Conservation (phyloP, 139 green algal genomes). For the Chlamydomonas schloesseri region DNA sequence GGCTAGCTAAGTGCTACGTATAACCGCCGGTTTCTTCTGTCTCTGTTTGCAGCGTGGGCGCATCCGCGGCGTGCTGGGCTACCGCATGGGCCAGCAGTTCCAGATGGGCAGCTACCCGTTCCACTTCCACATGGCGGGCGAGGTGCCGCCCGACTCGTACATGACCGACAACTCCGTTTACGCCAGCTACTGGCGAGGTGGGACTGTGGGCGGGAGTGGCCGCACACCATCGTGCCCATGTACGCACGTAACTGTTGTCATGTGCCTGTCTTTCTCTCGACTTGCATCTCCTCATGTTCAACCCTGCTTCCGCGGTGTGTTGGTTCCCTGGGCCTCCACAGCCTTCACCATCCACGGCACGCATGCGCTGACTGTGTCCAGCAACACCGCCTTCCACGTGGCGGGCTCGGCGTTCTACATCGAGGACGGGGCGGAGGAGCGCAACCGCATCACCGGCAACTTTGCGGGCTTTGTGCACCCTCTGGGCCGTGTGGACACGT, state of each 20-base stretch:
- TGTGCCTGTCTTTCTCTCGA: background rate
- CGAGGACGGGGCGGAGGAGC: constrained; percentile 2
- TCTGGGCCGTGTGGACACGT: constrained; percentile 4
- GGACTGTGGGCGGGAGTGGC: background rate
- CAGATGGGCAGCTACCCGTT: background rate
- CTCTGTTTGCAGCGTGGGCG: background rate
- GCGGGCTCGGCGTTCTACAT: background rate
- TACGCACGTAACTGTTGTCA: no score
- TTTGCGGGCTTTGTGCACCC: constrained; percentile 4
- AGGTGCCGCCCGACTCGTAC: background rate
- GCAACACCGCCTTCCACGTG: background rate
- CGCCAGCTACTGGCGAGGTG: background rate
- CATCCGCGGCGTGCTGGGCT: background rate
- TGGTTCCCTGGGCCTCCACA: background rate
- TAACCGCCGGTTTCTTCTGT: background rate
- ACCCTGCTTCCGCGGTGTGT: no score
- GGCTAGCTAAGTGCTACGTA: no score
- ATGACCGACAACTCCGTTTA: background rate
- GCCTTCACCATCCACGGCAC: constrained; percentile 9
- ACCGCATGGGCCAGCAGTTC: background rate
- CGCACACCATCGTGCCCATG: no score
- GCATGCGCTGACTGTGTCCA: background rate
- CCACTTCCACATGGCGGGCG: background rate
- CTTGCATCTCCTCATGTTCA: background rate
- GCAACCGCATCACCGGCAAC: background rate